Base-by-base conservation (phyloP, 768 basidiomycete genomes). In the Suillus paluster region DNA sequence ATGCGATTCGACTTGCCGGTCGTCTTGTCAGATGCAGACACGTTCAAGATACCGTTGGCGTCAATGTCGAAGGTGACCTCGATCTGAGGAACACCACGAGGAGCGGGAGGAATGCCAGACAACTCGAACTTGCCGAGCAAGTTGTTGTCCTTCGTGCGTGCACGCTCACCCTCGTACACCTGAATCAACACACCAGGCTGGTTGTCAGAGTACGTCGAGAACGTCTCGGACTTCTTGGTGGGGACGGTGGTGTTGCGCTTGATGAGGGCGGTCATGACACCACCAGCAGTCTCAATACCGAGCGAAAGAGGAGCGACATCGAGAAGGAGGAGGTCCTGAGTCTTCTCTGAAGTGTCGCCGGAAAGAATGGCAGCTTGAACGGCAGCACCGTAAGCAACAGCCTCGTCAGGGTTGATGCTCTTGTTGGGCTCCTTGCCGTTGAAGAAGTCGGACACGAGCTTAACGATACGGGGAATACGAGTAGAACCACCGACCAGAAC, bases 351-450 rank as follows among this genome's bases (percentile, higher is more conserved):
- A 30, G 95, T 97, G 77, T 98, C 95, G 72, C 97, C 97, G 30
- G 97, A 94, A 61, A 99, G 90, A 71, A 98, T 97, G 70, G 96
- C 97, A 61, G 95, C 97, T 81, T 99, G 96, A 70, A 99, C 95
- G 63, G 97, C 97, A 60, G 97, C 97, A 84, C 97, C 96, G 77
- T 97, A 97, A 21, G 97, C 97, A 62, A 99, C 95, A 60, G 97
- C 96, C 81, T 98, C 97, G 67, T 99, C 97, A 57, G 97, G 97
- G 88, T 99, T 98, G 84, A 99, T 98, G 81, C 91, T 91, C 86
- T 96, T 97, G 86, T 95, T 95, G 71, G 94, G 96, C 82, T 97
- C 95, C 84, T 96, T 95, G 76, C 96, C 96, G 76, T 93, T 94
- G 85, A 98, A 98, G 87, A 92, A 97, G 79, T 98, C 96, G 67